Percentiles rank a stretch among this genome's conserved stretches.
Evolutionary conservation across 345 rosid species (phyloP).

Genomic region (Pugionium cornutum): DNA sequence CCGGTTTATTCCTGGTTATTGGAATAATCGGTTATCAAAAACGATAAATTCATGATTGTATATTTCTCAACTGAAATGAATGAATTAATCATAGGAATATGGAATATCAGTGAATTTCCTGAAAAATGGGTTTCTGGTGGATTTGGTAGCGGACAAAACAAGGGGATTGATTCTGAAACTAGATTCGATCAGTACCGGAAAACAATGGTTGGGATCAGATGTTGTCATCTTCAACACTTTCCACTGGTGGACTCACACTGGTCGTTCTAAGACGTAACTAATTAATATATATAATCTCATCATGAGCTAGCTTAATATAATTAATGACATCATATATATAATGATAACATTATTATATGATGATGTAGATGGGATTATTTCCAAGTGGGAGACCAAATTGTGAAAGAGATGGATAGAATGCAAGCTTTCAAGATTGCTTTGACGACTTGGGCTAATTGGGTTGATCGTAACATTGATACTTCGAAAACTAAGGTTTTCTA

Average conservation of each 20-base stretch:
- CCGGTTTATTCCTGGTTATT: slow-evolving; percentile 11
- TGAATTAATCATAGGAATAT: slow-evolving; percentile 41
- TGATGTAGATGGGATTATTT: slow-evolving; percentile 67
- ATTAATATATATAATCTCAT: not conserved
- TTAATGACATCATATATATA: not conserved
- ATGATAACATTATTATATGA: slow-evolving; percentile 8
- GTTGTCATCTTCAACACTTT: slow-evolving; percentile 64
- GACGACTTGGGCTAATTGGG: slow-evolving; percentile 69
- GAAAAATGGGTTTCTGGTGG: slow-evolving; percentile 61
- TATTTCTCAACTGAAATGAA: not conserved
- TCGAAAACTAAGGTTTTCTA: slow-evolving; percentile 52
- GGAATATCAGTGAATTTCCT: slow-evolving; percentile 43
- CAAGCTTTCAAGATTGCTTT: slow-evolving; percentile 60
- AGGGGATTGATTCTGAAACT: slow-evolving; percentile 55
- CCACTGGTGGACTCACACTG: slow-evolving; percentile 69
- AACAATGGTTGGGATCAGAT: slow-evolving; percentile 53
- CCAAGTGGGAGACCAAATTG: slow-evolving; percentile 45
- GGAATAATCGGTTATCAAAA: not conserved
- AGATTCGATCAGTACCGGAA: slow-evolving; percentile 52
- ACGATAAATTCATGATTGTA: not conserved
- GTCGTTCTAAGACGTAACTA: slow-evolving; percentile 42
- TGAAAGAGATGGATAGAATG: slow-evolving; percentile 62
- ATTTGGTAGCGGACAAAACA: slow-evolving; percentile 43
- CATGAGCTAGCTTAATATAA: not conserved
- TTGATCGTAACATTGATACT: slow-evolving; percentile 56